phyloP scores from a whole-genome alignment of 2,329 filamentous ascomycete species.

The Epichloe festucae region DNA sequence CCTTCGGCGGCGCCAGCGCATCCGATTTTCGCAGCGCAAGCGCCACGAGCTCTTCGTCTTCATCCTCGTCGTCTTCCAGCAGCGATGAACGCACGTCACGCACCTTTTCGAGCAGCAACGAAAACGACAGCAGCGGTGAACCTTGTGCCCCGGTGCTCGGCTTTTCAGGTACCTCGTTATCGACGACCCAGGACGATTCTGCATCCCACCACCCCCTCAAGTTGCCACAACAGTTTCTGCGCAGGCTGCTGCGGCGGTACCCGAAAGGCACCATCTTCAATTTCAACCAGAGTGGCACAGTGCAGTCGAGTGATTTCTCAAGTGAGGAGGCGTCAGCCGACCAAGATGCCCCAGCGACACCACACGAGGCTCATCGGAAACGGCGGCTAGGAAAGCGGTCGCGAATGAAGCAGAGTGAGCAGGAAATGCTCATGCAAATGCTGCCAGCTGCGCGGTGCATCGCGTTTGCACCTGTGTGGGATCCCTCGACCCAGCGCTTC shows the following conservation, averaged over 20 bases:
- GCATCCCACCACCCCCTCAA: conserved; percentile 4
- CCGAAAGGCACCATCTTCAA: conserved; percentile 34
- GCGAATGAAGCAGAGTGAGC: conserved; percentile 10
- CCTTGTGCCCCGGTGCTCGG: conserved; percentile 18
- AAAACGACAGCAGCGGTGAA: conserved; percentile 1
- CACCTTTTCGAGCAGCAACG: neutral
- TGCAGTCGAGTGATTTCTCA: conserved; percentile 19
- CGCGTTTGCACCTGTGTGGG: conserved; percentile 35
- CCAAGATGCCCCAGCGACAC: neutral
- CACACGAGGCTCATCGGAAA: neutral
- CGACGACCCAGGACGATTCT: conserved; percentile 20
- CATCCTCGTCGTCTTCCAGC: conserved; percentile 2
- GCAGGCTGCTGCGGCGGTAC: conserved; percentile 28
- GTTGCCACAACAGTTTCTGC: conserved; percentile 27
- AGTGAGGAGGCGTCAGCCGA: conserved; percentile 10
- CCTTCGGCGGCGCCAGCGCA: neutral
- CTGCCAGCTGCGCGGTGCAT: conserved; percentile 33
- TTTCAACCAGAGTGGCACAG: conserved; percentile 25
- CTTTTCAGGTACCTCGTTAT: conserved; percentile 19
- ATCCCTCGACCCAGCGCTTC: conserved; percentile 30
- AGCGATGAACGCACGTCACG: conserved; percentile 11
- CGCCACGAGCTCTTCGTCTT: conserved; percentile 11
- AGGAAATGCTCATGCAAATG: conserved; percentile 16
- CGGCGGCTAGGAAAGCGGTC: neutral
- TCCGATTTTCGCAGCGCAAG: conserved; percentile 14